Conservation (phyloP, 2,329 filamentous ascomycete species). For the Neocatenulostroma microsporum region DNA sequence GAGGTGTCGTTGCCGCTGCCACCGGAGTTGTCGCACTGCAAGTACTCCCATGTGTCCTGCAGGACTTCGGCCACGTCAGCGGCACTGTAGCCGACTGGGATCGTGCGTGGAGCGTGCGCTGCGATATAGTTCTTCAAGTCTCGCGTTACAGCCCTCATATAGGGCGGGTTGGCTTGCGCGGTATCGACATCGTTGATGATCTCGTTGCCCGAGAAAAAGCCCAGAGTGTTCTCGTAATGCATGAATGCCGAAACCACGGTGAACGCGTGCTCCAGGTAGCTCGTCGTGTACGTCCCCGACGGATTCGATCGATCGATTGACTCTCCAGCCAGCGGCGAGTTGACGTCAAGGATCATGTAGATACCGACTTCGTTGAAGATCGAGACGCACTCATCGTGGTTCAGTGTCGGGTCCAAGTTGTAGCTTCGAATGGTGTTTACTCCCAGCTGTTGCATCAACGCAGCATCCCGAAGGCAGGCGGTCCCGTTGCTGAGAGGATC, state of each 20-base stretch:
- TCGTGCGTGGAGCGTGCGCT: conserved; percentile 48
- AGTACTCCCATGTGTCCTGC: conserved; percentile 67
- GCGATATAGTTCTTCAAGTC: conserved; percentile 63
- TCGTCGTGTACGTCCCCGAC: conserved; percentile 46
- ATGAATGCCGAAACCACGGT: conserved; percentile 60
- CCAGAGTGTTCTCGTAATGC: conserved; percentile 56
- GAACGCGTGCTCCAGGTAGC: conserved; percentile 53
- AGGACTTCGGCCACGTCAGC: conserved; percentile 69
- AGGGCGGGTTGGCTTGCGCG: conserved; percentile 46
- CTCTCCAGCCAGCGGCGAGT: conserved; percentile 50
- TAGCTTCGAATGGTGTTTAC: conserved; percentile 60
- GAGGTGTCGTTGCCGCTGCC: conserved; percentile 47
- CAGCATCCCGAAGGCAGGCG: conserved; percentile 54
- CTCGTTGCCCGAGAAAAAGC: conserved; percentile 62
- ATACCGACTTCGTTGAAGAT: conserved; percentile 61
- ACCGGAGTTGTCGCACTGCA: conserved; percentile 57
- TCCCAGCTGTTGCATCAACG: conserved; percentile 55
- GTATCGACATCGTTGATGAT: conserved; percentile 55
- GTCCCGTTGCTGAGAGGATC: conserved; percentile 53
- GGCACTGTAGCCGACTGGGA: conserved; percentile 62
- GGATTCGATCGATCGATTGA: conserved; percentile 51
- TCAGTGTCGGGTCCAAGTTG: conserved; percentile 52
- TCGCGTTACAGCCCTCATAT: conserved; percentile 55
- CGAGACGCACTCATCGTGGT: conserved; percentile 55
- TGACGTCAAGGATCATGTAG: conserved; percentile 60